Evolutionary conservation across 768 basidiomycete species (phyloP).

Genomic region (Chiua virens): DNA sequence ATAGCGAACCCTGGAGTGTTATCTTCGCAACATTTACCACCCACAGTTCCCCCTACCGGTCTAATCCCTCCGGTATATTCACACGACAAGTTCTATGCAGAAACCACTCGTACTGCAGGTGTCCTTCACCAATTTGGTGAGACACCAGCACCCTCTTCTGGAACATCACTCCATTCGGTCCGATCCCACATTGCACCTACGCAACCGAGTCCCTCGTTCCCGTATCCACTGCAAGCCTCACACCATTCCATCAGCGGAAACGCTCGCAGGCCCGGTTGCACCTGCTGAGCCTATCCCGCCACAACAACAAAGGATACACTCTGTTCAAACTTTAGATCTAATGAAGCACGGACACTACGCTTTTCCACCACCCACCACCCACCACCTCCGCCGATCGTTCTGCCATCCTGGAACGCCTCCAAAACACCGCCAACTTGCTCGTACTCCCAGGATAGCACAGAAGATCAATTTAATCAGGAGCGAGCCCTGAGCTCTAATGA

Average conservation of each 20-base stretch:
- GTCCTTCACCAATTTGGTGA: background rate
- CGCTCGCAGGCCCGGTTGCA: background rate
- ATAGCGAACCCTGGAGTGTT: background rate
- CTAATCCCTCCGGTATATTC: constrained; percentile 5
- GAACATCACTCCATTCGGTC: background rate
- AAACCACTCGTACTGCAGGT: background rate
- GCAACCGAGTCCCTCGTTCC: background rate
- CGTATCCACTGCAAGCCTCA: background rate
- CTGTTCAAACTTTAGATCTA: background rate
- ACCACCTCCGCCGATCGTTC: background rate
- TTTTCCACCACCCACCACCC: background rate
- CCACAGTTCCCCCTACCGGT: background rate
- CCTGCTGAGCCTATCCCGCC: background rate
- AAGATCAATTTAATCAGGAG: constrained; percentile 5
- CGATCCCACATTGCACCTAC: background rate
- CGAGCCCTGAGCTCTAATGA: constrained; percentile 5
- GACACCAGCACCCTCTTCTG: background rate
- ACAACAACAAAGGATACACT: background rate
- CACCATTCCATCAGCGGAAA: background rate
- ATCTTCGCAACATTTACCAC: constrained; percentile 4
- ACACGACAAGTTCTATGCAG: background rate
- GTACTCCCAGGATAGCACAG: constrained; percentile 3
- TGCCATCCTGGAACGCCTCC: background rate
- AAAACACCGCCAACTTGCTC: background rate
- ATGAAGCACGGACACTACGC: background rate